Evolutionary conservation across 2,329 filamentous ascomycete species (phyloP), one percentile per base, ranked within the genome.

Genomic region (Arthrobotrys entomopaga): DNA sequence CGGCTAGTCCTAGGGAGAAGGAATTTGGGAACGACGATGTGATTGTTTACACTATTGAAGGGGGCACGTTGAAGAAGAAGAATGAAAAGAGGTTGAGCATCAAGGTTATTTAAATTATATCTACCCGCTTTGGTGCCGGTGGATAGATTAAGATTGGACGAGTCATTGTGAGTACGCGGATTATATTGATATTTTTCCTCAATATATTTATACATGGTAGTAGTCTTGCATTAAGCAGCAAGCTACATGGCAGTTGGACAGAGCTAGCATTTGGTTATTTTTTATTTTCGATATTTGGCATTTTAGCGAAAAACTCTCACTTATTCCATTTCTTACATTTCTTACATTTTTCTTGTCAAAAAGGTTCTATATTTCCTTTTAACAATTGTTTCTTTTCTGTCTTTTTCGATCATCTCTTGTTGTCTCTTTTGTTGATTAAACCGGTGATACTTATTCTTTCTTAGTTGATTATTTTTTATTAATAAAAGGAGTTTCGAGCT

Each of bases 1-100:
- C 38, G n/a, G 20, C 57, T 0, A 69, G 65, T 34, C 65, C 65
- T 15, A 61, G 38, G 7, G 42, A 46, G 24, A 69, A 69, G 22
- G 65, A 22, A 2, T 69, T 69, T 10, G 65, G 58, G 11, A 48
- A 29, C 6, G 65, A 53, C 8, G 56, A 59, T 10, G 48, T 63
- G 19, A 69, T 69, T 26, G 42, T 56, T n/a, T 69, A 69, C 19
- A 60, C 65, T 4, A 63, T 69, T 11, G 65, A 69, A 34, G 65
- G 40, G 10, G 65, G 65, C 1, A 50, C 59, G 38, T 15, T 69
- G 15, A 69, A 59, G 19, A 69, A 59, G n/a, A 46, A 54, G 43
- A 69, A 69, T n/a, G 65, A 69, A 1, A 69, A 63, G 24, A 26
- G 26, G 29, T 40, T 56, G 26, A 38, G 24, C 19, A 56, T 56